Evolutionary conservation across 768 basidiomycete species (phyloP).

Genomic region (Lactarius pseudohatsudake): DNA sequence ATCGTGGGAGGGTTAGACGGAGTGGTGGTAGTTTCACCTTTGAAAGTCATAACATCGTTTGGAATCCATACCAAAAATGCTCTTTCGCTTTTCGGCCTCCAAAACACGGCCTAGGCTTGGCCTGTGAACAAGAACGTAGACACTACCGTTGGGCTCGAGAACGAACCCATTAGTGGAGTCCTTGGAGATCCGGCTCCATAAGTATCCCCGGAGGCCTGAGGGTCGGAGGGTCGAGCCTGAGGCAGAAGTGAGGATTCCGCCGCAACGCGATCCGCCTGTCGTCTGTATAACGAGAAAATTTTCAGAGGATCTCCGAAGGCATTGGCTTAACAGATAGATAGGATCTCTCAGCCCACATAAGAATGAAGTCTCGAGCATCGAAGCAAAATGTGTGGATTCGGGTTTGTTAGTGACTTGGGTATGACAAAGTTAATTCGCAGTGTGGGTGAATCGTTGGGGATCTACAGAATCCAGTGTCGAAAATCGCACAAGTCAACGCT

Average conservation of each 20-base stretch:
- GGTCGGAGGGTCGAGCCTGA: background rate
- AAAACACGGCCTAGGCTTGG: background rate
- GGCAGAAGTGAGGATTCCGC: conserved; percentile 7
- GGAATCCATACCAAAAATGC: conserved; percentile 1
- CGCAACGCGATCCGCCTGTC: background rate
- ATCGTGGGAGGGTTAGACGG: background rate
- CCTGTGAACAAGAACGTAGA: conserved; percentile 11
- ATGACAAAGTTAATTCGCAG: no score
- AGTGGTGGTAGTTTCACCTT: background rate
- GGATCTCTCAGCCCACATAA: background rate
- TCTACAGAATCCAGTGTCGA: no score
- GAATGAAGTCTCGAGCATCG: background rate
- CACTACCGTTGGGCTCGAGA: background rate
- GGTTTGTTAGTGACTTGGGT: no score
- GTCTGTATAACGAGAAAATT: conserved; percentile 5
- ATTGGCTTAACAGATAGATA: background rate
- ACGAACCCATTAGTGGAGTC: background rate
- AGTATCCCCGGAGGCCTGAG: background rate
- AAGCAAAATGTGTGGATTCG: no score
- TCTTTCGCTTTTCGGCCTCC: background rate
- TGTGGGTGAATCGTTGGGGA: no score
- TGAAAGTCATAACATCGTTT: background rate
- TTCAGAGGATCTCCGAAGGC: conserved; percentile 9
- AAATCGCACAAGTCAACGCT: no score
- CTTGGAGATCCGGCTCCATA: background rate